A percentile compares a stretch with the other conserved stretches of the same genome.
Evolutionary conservation across 1,284 basidiomycete genomes (phyloP).

Genomic region (Sphaerobolus stellatus): DNA sequence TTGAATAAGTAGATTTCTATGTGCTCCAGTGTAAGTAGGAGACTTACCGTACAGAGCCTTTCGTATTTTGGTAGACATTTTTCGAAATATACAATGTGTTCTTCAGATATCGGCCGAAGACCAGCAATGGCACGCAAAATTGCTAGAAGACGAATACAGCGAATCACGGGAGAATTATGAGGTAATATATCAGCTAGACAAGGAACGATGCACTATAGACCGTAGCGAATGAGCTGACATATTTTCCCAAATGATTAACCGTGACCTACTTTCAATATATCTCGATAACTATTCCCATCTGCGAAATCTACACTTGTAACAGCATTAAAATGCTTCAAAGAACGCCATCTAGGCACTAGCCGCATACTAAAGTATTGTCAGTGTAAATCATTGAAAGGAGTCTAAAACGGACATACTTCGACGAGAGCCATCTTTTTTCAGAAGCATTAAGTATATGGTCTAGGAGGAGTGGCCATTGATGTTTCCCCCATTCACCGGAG

Average conservation of each 20-base stretch:
- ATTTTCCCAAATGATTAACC: not conserved
- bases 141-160: not conserved
- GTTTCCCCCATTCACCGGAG: conserved; percentile 1
- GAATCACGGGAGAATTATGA: not conserved
- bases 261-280: not conserved
- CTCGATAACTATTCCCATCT: not conserved
- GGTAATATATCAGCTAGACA: not conserved
- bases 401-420: not conserved
- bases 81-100: not conserved
- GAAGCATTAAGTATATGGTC: not conserved
- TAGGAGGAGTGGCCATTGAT: not conserved
- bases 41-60: not conserved
- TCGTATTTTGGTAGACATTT: not conserved
- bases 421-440: not conserved
- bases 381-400: not conserved
- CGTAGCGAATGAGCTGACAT: not conserved
- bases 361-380: not conserved
- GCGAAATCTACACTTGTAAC: not conserved
- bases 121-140: not conserved
- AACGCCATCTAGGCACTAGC: not conserved
- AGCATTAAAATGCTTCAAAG: not conserved
- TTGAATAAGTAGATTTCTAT: not conserved
- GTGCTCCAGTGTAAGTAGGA: not conserved
- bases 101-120: not conserved
- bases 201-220: not conserved